Percentiles rank a stretch among this genome's conserved stretches.
Conservation (phyloP, 257 asterid species). For the Mentha longifolia region DNA sequence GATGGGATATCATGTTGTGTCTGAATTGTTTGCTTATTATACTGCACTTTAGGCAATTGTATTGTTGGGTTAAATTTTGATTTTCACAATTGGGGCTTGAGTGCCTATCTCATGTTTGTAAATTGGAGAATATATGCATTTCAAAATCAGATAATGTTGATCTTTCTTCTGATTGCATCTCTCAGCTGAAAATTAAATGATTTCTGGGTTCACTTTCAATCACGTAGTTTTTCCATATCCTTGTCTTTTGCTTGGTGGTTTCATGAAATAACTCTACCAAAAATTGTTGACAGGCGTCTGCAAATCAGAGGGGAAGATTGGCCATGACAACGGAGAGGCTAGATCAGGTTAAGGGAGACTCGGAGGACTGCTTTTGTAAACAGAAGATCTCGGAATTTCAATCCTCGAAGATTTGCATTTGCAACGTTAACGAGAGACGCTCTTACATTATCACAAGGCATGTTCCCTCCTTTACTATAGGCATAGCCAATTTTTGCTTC, state of each 20-base stretch:
- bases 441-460: slow-evolving; percentile 86
- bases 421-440: slow-evolving; percentile 76
- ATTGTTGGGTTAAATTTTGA: not conserved
- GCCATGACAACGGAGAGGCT: slow-evolving; percentile 84
- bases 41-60: not conserved
- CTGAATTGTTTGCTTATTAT: not conserved
- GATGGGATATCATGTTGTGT: not conserved
- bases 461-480: slow-evolving; percentile 25
- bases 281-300: slow-evolving; percentile 31
- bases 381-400: slow-evolving; percentile 87
- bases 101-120: no score
- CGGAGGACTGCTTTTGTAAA: slow-evolving; percentile 80
- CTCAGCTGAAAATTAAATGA: slow-evolving; percentile 7
- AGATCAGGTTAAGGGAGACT: slow-evolving; percentile 71
- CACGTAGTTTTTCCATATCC: no score
- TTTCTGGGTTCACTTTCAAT: slow-evolving; percentile 27
- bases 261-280: slow-evolving; percentile 23
- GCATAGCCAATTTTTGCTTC: not conserved
- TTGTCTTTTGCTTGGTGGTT: no score
- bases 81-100: not conserved
- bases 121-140: slow-evolving; percentile 6
- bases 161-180: slow-evolving; percentile 15
- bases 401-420: slow-evolving; percentile 90
- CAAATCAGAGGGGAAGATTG: slow-evolving; percentile 86
- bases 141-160: not conserved